Evolutionary conservation across 2,329 filamentous ascomycete genomes (phyloP).

Genomic region (Malbranchea cinnamomea): DNA sequence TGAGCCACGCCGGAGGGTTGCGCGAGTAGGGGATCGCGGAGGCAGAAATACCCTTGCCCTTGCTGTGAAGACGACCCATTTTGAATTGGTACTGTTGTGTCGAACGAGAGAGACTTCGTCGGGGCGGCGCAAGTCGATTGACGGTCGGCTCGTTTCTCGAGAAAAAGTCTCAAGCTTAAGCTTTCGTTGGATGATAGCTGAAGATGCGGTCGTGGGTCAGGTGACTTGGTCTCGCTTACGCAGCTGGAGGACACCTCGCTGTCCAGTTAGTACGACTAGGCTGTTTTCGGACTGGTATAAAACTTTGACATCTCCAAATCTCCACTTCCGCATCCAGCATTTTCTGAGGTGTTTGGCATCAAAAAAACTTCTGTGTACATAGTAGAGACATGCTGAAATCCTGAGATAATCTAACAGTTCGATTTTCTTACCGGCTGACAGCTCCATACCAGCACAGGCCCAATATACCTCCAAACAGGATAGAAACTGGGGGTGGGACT

Average conservation of each 20-base stretch:
- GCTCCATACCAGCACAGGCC: constrained; percentile 35
- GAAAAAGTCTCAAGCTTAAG: not conserved
- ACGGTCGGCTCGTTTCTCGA: constrained; percentile 1
- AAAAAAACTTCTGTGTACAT: no score
- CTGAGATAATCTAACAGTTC: no score
- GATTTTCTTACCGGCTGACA: constrained; percentile 18
- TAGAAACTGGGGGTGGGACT: constrained; percentile 29
- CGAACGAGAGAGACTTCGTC: constrained; percentile 6
- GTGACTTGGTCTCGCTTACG: constrained; percentile 4
- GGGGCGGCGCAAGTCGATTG: constrained; percentile 1
- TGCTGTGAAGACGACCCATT: constrained; percentile 98
- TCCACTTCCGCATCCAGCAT: no score
- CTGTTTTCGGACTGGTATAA: not conserved
- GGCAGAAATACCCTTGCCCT: constrained; percentile 97
- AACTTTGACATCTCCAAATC: no score
- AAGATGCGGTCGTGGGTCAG: constrained; percentile 6
- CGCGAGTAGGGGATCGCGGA: constrained; percentile 96
- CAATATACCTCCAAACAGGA: constrained; percentile 32
- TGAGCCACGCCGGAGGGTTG: constrained; percentile 84
- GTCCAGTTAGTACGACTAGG: no score
- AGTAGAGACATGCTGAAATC: no score
- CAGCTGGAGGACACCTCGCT: no score
- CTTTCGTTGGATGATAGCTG: not conserved
- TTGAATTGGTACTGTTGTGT: constrained; percentile 10
- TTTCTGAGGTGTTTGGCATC: no score